These are phyloP conservation scores for Herpetomonas samuelpessoai DNA, from an alignment of 208 protist genomes.

Conservation along the genomic window DNA sequence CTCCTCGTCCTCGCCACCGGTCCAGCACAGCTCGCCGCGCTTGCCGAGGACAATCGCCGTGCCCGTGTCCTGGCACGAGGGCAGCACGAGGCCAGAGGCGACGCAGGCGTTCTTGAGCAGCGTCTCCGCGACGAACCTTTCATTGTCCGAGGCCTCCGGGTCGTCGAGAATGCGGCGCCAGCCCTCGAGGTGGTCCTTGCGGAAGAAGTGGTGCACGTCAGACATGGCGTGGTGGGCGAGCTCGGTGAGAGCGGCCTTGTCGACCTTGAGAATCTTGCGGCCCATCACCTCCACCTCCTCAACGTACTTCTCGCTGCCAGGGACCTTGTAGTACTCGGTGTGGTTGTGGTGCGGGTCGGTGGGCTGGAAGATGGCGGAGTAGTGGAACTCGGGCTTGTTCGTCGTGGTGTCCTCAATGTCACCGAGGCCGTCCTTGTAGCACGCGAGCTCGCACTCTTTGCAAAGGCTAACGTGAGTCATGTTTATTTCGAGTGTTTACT, in stretches of 20 bases:
- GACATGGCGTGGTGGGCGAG: constrained; percentile 89
- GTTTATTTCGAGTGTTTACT: constrained; percentile 10
- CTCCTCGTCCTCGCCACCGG: constrained; percentile 95
- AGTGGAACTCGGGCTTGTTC: constrained; percentile 59
- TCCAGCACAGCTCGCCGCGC: constrained; percentile 96
- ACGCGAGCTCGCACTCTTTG: constrained; percentile 70
- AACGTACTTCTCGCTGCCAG: constrained; percentile 74
- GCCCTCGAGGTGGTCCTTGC: constrained; percentile 93
- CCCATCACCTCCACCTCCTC: constrained; percentile 73
- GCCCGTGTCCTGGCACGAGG: constrained; percentile 96
- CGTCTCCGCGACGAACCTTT: constrained; percentile 95
- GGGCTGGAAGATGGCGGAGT: constrained; percentile 84
- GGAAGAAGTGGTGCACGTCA: constrained; percentile 95
- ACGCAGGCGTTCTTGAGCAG: constrained; percentile 97
- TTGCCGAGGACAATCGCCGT: constrained; percentile 97
- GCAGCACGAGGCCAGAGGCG: constrained; percentile 87
- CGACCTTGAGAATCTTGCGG: constrained; percentile 83
- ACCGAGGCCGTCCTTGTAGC: constrained; percentile 33
- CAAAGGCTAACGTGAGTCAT: constrained; percentile 26
- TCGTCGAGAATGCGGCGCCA: constrained; percentile 95
- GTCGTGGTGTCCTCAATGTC: constrained; percentile 76
- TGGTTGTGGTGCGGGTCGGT: constrained; percentile 74
- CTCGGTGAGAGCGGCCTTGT: constrained; percentile 86
- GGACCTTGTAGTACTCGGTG: constrained; percentile 84
- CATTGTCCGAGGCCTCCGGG: constrained; percentile 94